Base-by-base conservation (phyloP, 2,329 filamentous ascomycete species). In the Botrytis medusae region DNA sequence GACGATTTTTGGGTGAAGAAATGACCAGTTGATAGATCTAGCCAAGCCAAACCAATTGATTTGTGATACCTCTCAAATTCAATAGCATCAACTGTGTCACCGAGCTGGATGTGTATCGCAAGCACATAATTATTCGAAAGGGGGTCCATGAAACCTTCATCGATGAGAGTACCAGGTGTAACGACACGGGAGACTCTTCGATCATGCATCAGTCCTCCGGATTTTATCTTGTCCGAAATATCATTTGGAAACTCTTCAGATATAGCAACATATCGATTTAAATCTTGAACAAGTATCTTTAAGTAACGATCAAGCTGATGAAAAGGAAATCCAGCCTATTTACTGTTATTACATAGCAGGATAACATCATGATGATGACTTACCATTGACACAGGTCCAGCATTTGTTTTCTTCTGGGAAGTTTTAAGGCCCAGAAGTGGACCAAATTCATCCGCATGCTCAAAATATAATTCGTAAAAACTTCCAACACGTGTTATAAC, bases 391-490 rank as follows among this genome's bases (percentile, higher is more conserved):
- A 99, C 93, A 34, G 89, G 88, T 1, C 92, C 93, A 14, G 90
- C 91, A 72, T 84, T 92, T n/a, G 92, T 94, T 82, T 90, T 94
- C 81, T 93, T 96, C 72, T 88, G 88, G 3, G 92, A 91, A 72
- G 97, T 90, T 82, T 98, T 98, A 79, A 99, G 84, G 79, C 94
- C 96, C 76, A 99, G 86, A 62, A 97, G 85, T 1, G 94, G 93
- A 2, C 92, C 95, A 81, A 92, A 92, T 80, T 97, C 91, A 74
- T 97, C 93, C 18, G 97, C 96, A 81, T 99, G 95, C 79, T 97
- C 92, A 82, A 98, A 97, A 84, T 99, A 99, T 74, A 99, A 85
- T 88, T 99, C 96, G 83, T 98, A 99, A 83, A 99, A 99, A 74
- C 95, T 92, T 72, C 96, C 96, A 42, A 99, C 94, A 73, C 95